Base-by-base conservation (phyloP, 2,329 filamentous ascomycete genomes). In the Metarhizium guizhouense region DNA sequence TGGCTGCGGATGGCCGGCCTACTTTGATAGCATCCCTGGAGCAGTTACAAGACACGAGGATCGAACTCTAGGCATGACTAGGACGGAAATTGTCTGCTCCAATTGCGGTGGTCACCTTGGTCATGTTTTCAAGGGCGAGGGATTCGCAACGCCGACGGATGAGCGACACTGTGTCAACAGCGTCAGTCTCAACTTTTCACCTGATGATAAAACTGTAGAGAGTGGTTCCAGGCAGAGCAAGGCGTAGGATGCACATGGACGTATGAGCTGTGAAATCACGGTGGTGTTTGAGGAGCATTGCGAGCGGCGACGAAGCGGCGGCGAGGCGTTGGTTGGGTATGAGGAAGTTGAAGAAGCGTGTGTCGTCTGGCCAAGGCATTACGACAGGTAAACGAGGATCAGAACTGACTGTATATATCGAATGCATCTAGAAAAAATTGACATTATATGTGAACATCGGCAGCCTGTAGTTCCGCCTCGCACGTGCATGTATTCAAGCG, bases 121-220 rank as follows among this genome's bases (percentile, higher is more conserved):
- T n/a, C 91, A 96, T 76, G 90, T 95, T 11, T 95, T 95, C 71
- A 94, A 95, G 77, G 91, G 91, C 14, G 91, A 95, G 71, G 87
- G 88, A 34, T 94, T 85, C 67, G 65, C 79, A 7, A 95, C 88
- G 25, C 91, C 94, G 5, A 97, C 92, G 20, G 87, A 99, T 70
- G 94, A 99, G 82, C 81, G 94, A 59, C 94, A 99, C 75, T 99
- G 94, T 68, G 94, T 99, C 57, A 99, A 97, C 69, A 94, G 90
- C 66, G 75, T 97, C 54, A 95, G 89, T 68, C 76, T 97, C 72
- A 94, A 85, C 64, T 97, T 99, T 68, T 80, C 77, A 2, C 76
- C 78, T 1, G 79, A 88, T 51, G 86, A 89, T 59, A 80, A 82
- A 63, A 66, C 70, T 51, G 69, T 65, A 29, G 65, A 70, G 52